These are phyloP conservation scores for Zymoseptoria pseudotritici DNA, from an alignment of 2,329 filamentous ascomycete species.

Conservation along the genomic window DNA sequence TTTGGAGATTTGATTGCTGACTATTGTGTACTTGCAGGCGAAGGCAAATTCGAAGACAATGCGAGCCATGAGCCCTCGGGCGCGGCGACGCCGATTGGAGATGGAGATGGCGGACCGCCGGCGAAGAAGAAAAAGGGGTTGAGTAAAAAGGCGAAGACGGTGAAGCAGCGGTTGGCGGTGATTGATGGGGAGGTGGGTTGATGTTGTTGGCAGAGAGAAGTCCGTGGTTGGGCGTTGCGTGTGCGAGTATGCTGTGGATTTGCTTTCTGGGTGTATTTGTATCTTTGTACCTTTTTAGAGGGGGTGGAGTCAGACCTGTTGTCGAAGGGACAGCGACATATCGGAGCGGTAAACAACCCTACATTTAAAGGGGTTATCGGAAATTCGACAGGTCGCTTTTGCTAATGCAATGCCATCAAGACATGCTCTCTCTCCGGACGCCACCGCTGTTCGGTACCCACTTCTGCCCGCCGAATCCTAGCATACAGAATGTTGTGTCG, in stretches of 20 bases:
- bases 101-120: slow-evolving; percentile 35
- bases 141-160: slow-evolving; percentile 46
- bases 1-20: background rate
- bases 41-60: slow-evolving; percentile 95
- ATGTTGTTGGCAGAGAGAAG: background rate
- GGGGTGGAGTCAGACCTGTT: background rate
- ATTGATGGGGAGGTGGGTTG: slow-evolving; percentile 35
- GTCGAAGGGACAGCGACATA: background rate
- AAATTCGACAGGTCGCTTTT: too few relatives aligned
- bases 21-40: slow-evolving; percentile 51
- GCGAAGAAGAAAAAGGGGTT: slow-evolving; percentile 51
- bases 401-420: too few relatives aligned
- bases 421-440: too few relatives aligned
- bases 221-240: too few relatives aligned
- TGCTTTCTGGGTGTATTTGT: background rate
- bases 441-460: too few relatives aligned
- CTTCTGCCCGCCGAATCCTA: too few relatives aligned
- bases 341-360: background rate
- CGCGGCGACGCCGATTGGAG: slow-evolving; percentile 69
- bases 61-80: slow-evolving; percentile 73
- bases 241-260: background rate
- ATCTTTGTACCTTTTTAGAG: background rate
- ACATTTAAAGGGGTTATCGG: too few relatives aligned
- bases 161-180: slow-evolving; percentile 43
- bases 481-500: too few relatives aligned